Percentiles rank a stretch among this genome's conserved stretches.
These are phyloP conservation scores for Adansonia madagascariensis DNA, from an alignment of 441 rosid genomes.

Conservation along the genomic window DNA sequence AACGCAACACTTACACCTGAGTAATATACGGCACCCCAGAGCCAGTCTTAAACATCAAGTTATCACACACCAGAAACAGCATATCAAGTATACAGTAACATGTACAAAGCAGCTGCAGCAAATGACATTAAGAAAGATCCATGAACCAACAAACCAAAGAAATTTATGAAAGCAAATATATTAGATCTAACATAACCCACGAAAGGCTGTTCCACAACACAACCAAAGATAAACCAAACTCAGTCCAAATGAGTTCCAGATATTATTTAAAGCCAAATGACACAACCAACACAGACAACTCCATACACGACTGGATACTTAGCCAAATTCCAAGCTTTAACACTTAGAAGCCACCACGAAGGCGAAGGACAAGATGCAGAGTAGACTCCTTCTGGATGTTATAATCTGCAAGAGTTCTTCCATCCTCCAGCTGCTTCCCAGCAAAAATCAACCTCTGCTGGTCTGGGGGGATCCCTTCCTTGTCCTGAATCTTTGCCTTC, in stretches of 20 bases:
- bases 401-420: constrained; percentile 7
- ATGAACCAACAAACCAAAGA: neutral
- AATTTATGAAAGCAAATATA: neutral
- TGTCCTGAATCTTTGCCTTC: constrained; percentile 11
- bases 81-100: no score
- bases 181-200: neutral
- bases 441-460: constrained; percentile 13
- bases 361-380: constrained; percentile 1
- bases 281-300: neutral
- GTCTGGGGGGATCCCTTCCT: neutral
- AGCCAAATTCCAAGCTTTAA: neutral
- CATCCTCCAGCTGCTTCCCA: constrained; percentile 11
- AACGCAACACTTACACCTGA: no score
- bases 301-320: neutral
- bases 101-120: no score
- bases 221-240: neutral
- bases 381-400: constrained; percentile 12
- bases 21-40: no score
- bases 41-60: no score
- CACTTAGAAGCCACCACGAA: neutral
- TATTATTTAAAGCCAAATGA: neutral
- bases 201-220: neutral
- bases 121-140: no score
- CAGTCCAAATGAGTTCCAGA: neutral
- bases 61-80: no score